Evolutionary conservation across 2,329 filamentous ascomycete species (phyloP).

Genomic region (Dissoconium aciculare): DNA sequence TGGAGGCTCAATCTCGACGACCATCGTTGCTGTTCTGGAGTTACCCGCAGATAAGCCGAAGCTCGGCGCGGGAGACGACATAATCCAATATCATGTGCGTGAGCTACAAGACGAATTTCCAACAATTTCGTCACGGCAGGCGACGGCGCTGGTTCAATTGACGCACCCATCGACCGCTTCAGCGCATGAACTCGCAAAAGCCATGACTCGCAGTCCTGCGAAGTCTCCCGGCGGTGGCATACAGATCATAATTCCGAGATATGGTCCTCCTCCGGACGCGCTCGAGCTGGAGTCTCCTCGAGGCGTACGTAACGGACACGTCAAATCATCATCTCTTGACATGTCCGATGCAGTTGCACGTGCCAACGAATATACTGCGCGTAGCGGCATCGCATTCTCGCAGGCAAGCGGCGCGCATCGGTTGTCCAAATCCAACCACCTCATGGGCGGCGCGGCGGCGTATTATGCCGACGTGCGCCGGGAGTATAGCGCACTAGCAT

Average conservation of each 20-base stretch:
- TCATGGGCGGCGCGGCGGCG: slow-evolving; percentile 60
- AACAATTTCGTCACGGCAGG: slow-evolving; percentile 32
- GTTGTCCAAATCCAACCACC: slow-evolving; percentile 50
- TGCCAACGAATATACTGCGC: slow-evolving; percentile 27
- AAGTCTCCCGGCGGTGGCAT: slow-evolving; percentile 27
- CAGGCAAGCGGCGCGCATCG: slow-evolving; percentile 46
- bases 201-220: slow-evolving; percentile 30
- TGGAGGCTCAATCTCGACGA: slow-evolving; percentile 39
- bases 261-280: slow-evolving; percentile 27
- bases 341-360: slow-evolving; percentile 2
- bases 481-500: slow-evolving; percentile 44
- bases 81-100: slow-evolving; percentile 34
- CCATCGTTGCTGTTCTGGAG: slow-evolving; percentile 41
- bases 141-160: slow-evolving; percentile 41
- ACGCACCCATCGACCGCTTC: slow-evolving; percentile 42
- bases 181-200: slow-evolving; percentile 45
- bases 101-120: slow-evolving; percentile 43
- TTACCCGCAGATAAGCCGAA: slow-evolving; percentile 30
- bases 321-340: neutral
- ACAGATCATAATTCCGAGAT: slow-evolving; percentile 35
- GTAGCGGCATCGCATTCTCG: slow-evolving; percentile 37
- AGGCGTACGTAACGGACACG: slow-evolving; percentile 13
- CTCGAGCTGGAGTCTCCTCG: neutral
- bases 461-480: slow-evolving; percentile 61
- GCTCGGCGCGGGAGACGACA: slow-evolving; percentile 26